Base-by-base conservation (phyloP, 2,329 filamentous ascomycete genomes). In the Basipetospora chlamydospora region DNA sequence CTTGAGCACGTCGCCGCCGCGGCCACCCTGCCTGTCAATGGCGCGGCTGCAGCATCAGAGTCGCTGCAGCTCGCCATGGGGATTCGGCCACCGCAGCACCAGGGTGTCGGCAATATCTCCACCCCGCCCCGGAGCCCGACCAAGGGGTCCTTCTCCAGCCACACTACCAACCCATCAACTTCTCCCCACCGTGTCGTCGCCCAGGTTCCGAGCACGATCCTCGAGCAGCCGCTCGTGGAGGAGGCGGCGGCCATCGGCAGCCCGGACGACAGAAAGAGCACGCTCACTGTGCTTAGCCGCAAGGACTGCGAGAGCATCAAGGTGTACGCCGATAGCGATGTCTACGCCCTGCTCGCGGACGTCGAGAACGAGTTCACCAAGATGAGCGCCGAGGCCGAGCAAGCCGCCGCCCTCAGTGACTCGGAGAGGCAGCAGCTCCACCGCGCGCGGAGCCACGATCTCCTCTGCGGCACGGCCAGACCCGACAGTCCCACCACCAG, bases 1-100 rank as follows among this genome's bases (percentile, higher is more conserved):
- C 67, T 88, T 3, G 81, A 88, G 55, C 82, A 88, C 49, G 76
- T 87, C 36, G 81, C 82, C 32, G 82, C 80, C 12, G 78, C 80
- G 3, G 60, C 72, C 35, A 71, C 70, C 6, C 60, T 80, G 10
- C 53, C 59, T 22, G 33, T 50, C 11, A 46, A 50, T 9, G 42
- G 45, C 30, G 42, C 45, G 36, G 40, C 46, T 28, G 46, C 53
- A 15, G 49, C 54, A 23, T 58, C 52, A 41, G 61, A 64, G 43
- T 57, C 54, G 32, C 49, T 61, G 36, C 61, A 64, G 39, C 53
- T 59, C 31, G 57, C 54, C 33, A 57, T 61, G 49, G 59, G 58
- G 16, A 49, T 60, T 10, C 53, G 57, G 25, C 45, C 57, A 38
- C 50, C 59, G 39, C 13, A 45, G 35, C 25, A 46, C 26, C 21